These are phyloP conservation scores for Fusarium chaquense DNA, from an alignment of 2,329 filamentous ascomycete genomes.

Conservation along the genomic window DNA sequence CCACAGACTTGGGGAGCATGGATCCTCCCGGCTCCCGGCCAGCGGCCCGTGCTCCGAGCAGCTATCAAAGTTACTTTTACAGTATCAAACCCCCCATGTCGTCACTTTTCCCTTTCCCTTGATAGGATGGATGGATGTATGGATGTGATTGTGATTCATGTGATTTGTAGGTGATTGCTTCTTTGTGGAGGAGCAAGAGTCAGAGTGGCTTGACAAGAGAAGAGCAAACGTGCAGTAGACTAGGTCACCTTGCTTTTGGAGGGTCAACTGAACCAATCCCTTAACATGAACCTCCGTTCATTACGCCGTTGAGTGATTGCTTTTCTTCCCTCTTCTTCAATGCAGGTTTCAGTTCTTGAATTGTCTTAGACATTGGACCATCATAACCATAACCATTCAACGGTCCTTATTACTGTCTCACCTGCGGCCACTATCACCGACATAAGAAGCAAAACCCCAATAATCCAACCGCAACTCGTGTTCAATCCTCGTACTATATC, in stretches of 20 bases:
- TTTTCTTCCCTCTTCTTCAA: not conserved
- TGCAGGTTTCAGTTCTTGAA: constrained; percentile 15
- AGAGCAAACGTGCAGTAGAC: constrained; percentile 1
- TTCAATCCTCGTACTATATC: not conserved
- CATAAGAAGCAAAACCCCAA: constrained; percentile 16
- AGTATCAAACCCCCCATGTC: constrained; percentile 31
- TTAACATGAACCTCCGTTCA: not conserved
- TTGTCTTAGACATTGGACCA: constrained; percentile 15
- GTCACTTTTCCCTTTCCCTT: constrained; percentile 28
- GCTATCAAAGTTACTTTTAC: not conserved
- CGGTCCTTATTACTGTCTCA: constrained; percentile 10
- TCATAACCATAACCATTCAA: constrained; percentile 10
- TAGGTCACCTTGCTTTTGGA: not conserved
- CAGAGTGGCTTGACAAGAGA: constrained; percentile 28
- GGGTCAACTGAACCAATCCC: not conserved
- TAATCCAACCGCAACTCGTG: constrained; percentile 4
- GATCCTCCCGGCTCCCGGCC: constrained; percentile 45
- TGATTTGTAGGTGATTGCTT: constrained; percentile 15
- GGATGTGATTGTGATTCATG: constrained; percentile 29
- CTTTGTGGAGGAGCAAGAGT: constrained; percentile 19
- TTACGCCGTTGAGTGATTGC: constrained; percentile 1
- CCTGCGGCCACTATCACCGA: constrained; percentile 8
- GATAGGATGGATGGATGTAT: not conserved
- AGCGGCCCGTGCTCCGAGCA: constrained; percentile 38
- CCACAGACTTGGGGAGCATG: constrained; percentile 48